These are phyloP conservation scores for Blastobotrys mokoenaii DNA, from an alignment of 805 yeast genomes.

Conservation along the genomic window DNA sequence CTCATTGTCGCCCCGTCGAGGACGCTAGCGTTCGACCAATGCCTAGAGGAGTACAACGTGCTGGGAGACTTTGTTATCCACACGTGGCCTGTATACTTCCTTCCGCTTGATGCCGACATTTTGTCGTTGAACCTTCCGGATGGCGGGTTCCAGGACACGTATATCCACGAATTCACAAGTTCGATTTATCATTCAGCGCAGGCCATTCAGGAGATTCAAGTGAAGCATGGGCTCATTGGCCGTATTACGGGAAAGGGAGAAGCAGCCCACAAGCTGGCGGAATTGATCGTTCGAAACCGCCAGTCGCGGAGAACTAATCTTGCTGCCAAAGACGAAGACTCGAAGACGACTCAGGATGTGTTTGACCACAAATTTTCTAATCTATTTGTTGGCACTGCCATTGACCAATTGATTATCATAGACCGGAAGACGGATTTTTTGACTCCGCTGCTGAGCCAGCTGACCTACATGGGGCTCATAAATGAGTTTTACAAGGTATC, in stretches of 20 bases:
- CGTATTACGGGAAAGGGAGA: constrained; percentile 55
- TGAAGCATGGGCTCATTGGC: constrained; percentile 38
- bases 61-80: constrained; percentile 34
- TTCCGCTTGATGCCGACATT: constrained; percentile 36
- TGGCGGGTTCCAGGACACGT: constrained; percentile 35
- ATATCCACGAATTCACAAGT: constrained; percentile 37
- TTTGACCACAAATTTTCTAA: constrained; percentile 25
- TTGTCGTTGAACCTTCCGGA: constrained; percentile 35
- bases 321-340: constrained; percentile 7
- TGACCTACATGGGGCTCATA: constrained; percentile 74
- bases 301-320: constrained; percentile 25
- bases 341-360: constrained; percentile 3
- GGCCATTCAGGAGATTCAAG: constrained; percentile 39
- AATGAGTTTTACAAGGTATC: constrained; percentile 57
- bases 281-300: constrained; percentile 28
- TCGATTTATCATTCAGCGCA: constrained; percentile 42
- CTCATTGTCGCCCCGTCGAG: constrained; percentile 22
- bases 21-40: constrained; percentile 20
- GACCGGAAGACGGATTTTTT: constrained; percentile 72
- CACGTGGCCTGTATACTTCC: constrained; percentile 38
- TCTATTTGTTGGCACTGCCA: constrained; percentile 24
- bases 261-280: constrained; percentile 41
- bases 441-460: constrained; percentile 64
- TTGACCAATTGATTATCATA: constrained; percentile 60
- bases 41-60: constrained; percentile 31